Base-by-base conservation (phyloP, 495 filamentous ascomycete species). In the Neohortaea acidophila region DNA sequence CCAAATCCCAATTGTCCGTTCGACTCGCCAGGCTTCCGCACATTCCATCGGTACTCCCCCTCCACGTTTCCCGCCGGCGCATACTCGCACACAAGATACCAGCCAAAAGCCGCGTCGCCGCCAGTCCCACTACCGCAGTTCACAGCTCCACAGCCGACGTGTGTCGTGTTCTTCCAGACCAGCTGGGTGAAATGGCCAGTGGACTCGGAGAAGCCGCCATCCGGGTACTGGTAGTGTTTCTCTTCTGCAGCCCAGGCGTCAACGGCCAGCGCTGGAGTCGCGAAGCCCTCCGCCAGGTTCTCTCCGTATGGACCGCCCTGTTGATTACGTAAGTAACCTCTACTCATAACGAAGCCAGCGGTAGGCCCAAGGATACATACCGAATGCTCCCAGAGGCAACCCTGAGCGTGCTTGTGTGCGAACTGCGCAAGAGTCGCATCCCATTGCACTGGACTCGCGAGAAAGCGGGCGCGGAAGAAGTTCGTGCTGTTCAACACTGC, bases 151-250 rank as follows among this genome's bases (percentile, higher is more conserved):
- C 83, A 91, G 6, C 83, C 83, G 0, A 85, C 70, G 30, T 65
- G 57, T 14, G 57, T 76, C 8, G 79, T 84, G 23, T 63, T 60
- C 55, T 69, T 73, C 83, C 83, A 91, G 1, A 87, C 81, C 29
- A 91, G 54, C 62, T 86, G 81, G 19, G 82, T 84, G 55, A 84
- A 91, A 58, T 91, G 82, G 0, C 81, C 83, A n/a, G 81, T 84
- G 13, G 58, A 48, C 43, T 79, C 66, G 6, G 44, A 59, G 53
- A 80, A 85, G 0, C 62, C 65, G 0, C 68, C 63, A 2, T 59
- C 49, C 0, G 48, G 10, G 56, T 68, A 84, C 44, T 83, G 53
- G 48, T 84, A 87, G 4, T 58, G 21, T 0, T 45, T 36, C 10
- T 67, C 43, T 57, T 89, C 83, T 44, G 72, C 48, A 10, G 68